Conservation (phyloP, 768 basidiomycete genomes). For the Daedaleopsis sinensis region DNA sequence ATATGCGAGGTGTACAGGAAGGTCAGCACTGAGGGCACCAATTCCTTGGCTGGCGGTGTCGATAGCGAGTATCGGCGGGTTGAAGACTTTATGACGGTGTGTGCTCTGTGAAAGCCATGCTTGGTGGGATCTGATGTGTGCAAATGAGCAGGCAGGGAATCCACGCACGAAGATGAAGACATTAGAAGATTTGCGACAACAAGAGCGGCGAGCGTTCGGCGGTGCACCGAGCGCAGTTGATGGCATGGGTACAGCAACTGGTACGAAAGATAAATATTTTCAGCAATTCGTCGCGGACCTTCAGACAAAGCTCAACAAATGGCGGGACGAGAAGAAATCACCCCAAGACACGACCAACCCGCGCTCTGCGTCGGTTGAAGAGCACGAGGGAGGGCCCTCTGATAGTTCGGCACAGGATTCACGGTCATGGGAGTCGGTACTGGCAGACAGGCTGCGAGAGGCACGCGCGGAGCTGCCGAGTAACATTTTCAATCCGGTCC, state of each 20-base stretch:
- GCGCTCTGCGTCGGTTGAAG: too few relatives aligned
- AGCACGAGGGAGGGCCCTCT: not conserved
- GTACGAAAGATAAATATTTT: slow-evolving; percentile 38
- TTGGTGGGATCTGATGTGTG: not conserved
- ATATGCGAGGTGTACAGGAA: slow-evolving; percentile 37
- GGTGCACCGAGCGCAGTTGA: not conserved
- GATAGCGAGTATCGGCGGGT: too few relatives aligned
- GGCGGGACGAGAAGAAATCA: slow-evolving; percentile 13
- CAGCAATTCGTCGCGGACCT: slow-evolving; percentile 31
- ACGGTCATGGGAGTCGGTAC: too few relatives aligned
- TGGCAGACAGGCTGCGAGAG: too few relatives aligned
- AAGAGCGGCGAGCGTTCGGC: not conserved
- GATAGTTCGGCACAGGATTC: too few relatives aligned
- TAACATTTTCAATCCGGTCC: not conserved
- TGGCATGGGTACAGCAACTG: slow-evolving; percentile 27
- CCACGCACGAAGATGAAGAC: not conserved
- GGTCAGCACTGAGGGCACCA: not conserved
- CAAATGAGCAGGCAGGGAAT: not conserved
- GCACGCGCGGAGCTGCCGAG: too few relatives aligned
- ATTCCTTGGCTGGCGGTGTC: not conserved
- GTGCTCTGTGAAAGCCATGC: not conserved
- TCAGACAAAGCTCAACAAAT: slow-evolving; percentile 14
- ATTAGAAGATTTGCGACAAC: not conserved
- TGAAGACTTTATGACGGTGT: not conserved
- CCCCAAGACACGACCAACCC: slow-evolving; percentile 2